phyloP scores from a whole-genome alignment of 73 alveolate species.

The Uronychia setigera region DNA sequence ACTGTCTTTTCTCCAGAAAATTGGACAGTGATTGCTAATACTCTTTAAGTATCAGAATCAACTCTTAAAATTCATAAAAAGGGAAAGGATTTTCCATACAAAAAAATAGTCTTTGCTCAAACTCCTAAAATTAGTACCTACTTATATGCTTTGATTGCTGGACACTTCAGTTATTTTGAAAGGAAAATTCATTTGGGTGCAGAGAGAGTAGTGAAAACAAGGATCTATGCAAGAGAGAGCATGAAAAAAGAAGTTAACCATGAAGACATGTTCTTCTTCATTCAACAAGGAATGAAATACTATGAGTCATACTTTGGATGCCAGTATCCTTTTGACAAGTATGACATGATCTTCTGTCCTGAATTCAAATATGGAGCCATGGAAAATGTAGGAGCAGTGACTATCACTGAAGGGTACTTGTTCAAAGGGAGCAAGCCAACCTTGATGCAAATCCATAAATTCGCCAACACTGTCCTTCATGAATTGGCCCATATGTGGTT shows the following conservation, averaged over 20 bases:
- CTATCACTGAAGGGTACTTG: slow-evolving; percentile 88
- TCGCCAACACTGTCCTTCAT: slow-evolving; percentile 87
- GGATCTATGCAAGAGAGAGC: slow-evolving; percentile 89
- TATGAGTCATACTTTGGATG: slow-evolving; percentile 83
- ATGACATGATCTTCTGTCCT: slow-evolving; percentile 91
- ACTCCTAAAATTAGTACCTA: slow-evolving; percentile 19
- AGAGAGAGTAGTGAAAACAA: slow-evolving; percentile 77
- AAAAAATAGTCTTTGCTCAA: neutral
- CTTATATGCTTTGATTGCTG: slow-evolving; percentile 18
- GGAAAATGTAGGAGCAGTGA: slow-evolving; percentile 98
- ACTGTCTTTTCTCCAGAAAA: slow-evolving; percentile 81
- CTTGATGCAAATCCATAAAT: neutral
- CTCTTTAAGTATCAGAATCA: neutral
- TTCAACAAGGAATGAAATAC: slow-evolving; percentile 88
- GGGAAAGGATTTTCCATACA: neutral
- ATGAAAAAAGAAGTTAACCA: slow-evolving; percentile 75
- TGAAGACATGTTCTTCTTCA: slow-evolving; percentile 82
- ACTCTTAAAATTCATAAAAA: neutral
- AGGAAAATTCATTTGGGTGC: slow-evolving; percentile 13
- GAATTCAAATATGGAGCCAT: slow-evolving; percentile 95
- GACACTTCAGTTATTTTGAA: slow-evolving; percentile 5
- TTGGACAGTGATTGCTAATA: slow-evolving; percentile 90
- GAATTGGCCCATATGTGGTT: slow-evolving; percentile 99
- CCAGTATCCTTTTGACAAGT: slow-evolving; percentile 84
- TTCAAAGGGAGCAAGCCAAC: slow-evolving; percentile 80